Base-by-base conservation (phyloP, 2,329 filamentous ascomycete genomes). In the Fusarium paranaense region DNA sequence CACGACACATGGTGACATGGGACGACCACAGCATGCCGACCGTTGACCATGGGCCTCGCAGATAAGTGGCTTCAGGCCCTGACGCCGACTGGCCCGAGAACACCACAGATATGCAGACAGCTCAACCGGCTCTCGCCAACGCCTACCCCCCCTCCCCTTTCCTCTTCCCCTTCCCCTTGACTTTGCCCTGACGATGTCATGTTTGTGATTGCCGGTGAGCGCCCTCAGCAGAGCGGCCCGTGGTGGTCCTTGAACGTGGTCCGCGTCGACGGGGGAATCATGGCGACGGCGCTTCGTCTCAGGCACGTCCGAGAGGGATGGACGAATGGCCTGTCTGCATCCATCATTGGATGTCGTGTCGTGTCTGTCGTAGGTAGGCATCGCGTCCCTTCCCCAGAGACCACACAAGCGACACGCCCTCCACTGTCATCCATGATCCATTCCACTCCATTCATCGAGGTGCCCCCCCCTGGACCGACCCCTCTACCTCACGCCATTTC, bases 401-500 rank as follows among this genome's bases (percentile, higher is more conserved):
- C 59, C 38, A 20, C 18, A n/a, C 47, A 52, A 74, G 68, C 18
- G 25, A 20, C 45, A 52, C 60, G 37, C 71, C 68, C 71, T 66
- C 47, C 45, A 45, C 40, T 67, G 74, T 70, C 68, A 62, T 63
- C 62, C 69, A 61, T 56, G 60, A 65, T 66, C 45, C 70, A 66
- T 65, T 54, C 35, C 33, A 40, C 18, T 13, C n/a, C n/a, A 42
- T 20, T 38, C 35, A 38, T 38, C 35, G 35, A 38, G 35, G 35
- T 38, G 35, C 56, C 67, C 68, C 58, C 58, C 38, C 37, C 37
- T 22, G 38, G 63, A 38, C 71, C 22, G 38, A 52, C 47, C 47
- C 47, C 47, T 52, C 73, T 67, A 72, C 75, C 76, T 78, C 77
- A 78, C 76, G 77, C 77, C 77, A 78, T 78, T 77, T 72, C 75